Evolutionary conservation across 176 grass and related monocot species (phyloP), one percentile per base, ranked within the genome.

Genomic region (Phyllostachys edulis): DNA sequence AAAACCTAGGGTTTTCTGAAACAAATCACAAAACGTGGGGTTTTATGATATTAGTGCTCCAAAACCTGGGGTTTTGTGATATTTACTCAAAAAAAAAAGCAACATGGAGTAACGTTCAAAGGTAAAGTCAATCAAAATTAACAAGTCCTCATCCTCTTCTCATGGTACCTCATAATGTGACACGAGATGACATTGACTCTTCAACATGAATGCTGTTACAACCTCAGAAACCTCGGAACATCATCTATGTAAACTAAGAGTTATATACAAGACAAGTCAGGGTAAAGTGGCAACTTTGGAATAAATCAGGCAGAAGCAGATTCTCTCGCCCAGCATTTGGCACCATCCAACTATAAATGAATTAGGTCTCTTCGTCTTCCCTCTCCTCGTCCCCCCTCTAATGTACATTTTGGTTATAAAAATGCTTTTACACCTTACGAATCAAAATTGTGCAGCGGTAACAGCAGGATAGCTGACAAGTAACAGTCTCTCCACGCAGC

Each of bases 371-470:
- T 87, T 67, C 84, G 29, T 56, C 64, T 13, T 45, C 51, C 40
- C 57, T 63, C 88, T 67, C 23, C 23, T 32, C 79, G 1, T 32
- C 11, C 9, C 67, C 63, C 39, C 71, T 88, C 90, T 85, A 91
- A 85, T 88, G 86, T 91, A 91, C 90, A 91, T 88, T 73, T 82
- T 82, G 82, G 77, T 85, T 85, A 78, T 88, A 73, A 82, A 82
- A 88, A 74, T 85, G 90, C 76, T 91, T 85, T 91, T 85, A 88
- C 85, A 88, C 82, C 73, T 45, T 82, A 82, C 82, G 88, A 86
- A 88, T 88, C 90, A 91, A 91, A 91, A 91, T 88, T 91, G 86
- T 86, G 90, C 81, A 82, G 82, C 90, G 40, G 63, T 72, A 85
- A 70, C 89, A 84, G 69, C 65, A 79, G 75, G 87, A 80, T 66